These are phyloP conservation scores for Colletotrichum eremochloae DNA, from an alignment of 2,329 filamentous ascomycete genomes.

Conservation along the genomic window DNA sequence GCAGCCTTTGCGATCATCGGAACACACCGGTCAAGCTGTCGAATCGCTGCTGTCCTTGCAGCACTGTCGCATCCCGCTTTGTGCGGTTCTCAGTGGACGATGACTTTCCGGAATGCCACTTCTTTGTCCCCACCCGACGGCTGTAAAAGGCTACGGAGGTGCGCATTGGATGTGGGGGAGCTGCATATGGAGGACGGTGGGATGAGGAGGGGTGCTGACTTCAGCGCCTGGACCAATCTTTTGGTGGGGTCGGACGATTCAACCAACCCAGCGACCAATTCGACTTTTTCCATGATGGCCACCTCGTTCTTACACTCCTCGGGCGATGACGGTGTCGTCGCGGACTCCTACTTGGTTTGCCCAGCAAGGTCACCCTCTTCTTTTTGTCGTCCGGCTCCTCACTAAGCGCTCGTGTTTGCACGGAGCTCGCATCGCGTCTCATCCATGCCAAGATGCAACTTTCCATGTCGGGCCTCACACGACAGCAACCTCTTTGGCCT, in stretches of 20 bases:
- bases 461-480: constrained; percentile 13
- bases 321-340: constrained; percentile 17
- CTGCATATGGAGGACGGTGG: constrained; percentile 9
- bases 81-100: background rate
- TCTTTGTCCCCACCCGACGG: constrained; percentile 17
- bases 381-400: constrained; percentile 8
- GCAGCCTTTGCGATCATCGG: constrained; percentile 24
- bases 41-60: constrained; percentile 1
- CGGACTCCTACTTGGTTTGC: background rate
- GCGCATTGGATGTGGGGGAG: constrained; percentile 27
- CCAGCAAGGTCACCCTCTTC: background rate
- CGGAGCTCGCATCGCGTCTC: background rate
- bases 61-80: constrained; percentile 2
- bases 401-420: background rate
- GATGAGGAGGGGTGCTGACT: constrained; percentile 8
- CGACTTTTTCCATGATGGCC: background rate
- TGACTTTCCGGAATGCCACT: constrained; percentile 6
- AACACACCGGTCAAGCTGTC: constrained; percentile 1
- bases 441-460: constrained; percentile 15
- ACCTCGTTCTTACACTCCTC: background rate
- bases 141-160: background rate
- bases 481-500: constrained; percentile 10
- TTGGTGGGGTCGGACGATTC: constrained; percentile 27
- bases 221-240: constrained; percentile 15
- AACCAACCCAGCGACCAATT: background rate